These are phyloP conservation scores for Thermothielavioides terrestris DNA, from an alignment of 495 filamentous ascomycete species.

Conservation along the genomic window DNA sequence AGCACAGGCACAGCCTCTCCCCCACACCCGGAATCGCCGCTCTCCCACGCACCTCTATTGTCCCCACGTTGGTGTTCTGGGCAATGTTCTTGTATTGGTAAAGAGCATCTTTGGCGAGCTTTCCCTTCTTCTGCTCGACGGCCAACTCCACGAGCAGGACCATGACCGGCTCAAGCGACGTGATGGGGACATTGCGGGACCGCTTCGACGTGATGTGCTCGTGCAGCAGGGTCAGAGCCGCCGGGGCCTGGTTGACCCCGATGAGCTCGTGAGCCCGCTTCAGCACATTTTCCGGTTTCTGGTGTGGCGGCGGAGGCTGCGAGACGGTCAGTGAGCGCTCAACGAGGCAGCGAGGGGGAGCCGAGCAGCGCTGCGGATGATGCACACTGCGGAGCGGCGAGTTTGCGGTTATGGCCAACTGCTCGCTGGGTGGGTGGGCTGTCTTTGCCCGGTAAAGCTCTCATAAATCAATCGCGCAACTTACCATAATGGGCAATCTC, in stretches of 20 bases:
- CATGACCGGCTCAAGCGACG: conserved; percentile 96
- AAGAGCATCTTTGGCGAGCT: conserved; percentile 94
- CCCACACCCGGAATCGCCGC: background rate
- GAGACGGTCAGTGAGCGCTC: conserved; percentile 2
- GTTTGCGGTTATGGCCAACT: conserved; percentile 8
- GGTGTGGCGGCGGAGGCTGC: conserved; percentile 93
- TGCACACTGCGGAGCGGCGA: conserved; percentile 3
- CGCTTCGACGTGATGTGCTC: conserved; percentile 98
- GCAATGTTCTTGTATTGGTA: conserved; percentile 99
- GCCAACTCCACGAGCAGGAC: conserved; percentile 92
- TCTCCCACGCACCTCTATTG: conserved; percentile 64
- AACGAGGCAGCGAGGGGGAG: background rate
- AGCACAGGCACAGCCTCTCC: conserved; percentile 2
- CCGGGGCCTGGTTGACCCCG: conserved; percentile 85
- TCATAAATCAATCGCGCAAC: conserved; percentile 5
- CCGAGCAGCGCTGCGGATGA: conserved; percentile 7
- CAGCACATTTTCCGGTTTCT: conserved; percentile 97
- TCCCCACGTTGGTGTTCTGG: conserved; percentile 96
- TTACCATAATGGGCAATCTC: conserved; percentile 37
- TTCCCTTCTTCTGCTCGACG: conserved; percentile 94
- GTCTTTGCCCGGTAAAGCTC: background rate
- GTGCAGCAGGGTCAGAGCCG: conserved; percentile 89
- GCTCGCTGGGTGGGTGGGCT: background rate
- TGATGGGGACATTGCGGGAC: conserved; percentile 93
- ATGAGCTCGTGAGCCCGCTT: conserved; percentile 98